Conservation (phyloP, 768 basidiomycete genomes). For the Candolleomyces aberdarensis region DNA sequence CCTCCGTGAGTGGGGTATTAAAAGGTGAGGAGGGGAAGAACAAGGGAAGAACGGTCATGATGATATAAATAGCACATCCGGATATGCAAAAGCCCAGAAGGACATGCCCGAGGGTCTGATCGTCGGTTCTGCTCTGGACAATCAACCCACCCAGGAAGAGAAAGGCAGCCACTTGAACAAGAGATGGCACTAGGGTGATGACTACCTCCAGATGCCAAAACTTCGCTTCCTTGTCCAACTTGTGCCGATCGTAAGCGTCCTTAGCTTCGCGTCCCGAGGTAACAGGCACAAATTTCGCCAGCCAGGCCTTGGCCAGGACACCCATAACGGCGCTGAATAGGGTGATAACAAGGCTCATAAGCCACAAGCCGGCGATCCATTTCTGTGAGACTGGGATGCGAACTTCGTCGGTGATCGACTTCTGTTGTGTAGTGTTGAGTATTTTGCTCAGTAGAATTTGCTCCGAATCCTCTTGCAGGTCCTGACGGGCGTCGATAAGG, state of each 20-base stretch:
- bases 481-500: conserved; percentile 15
- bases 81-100: neutral
- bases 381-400: conserved; percentile 8
- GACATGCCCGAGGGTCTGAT: neutral
- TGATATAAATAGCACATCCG: neutral
- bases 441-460: conserved; percentile 13
- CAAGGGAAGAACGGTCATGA: conserved; percentile 2
- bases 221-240: conserved; percentile 14
- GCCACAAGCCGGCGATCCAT: conserved; percentile 22
- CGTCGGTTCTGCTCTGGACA: neutral
- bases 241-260: conserved; percentile 17
- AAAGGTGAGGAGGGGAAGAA: neutral
- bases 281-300: conserved; percentile 14
- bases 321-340: conserved; percentile 24
- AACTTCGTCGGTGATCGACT: neutral
- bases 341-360: conserved; percentile 21
- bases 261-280: conserved; percentile 12
- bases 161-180: conserved; percentile 15
- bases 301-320: conserved; percentile 22
- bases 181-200: conserved; percentile 13
- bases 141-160: conserved; percentile 18
- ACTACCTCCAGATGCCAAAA: conserved; percentile 14
- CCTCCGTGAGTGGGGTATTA: conserved; percentile 2
- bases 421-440: neutral
- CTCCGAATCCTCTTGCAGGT: conserved; percentile 15